Evolutionary conservation across 768 basidiomycete genomes (phyloP).

Genomic region (Trametes villosa): DNA sequence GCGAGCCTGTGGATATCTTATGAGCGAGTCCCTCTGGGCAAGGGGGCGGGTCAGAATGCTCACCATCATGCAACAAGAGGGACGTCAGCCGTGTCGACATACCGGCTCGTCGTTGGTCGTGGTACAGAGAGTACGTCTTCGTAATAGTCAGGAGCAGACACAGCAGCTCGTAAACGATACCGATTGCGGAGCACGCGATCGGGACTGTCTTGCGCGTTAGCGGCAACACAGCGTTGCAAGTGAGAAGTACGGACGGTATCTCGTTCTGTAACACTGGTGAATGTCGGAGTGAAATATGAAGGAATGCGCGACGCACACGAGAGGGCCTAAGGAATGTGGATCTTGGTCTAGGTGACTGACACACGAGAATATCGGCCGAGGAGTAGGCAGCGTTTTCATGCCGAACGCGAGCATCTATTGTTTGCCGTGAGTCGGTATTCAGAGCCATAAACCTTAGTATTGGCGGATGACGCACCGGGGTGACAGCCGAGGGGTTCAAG

Average conservation of each 20-base stretch:
- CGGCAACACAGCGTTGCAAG: not conserved
- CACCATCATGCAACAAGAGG: conserved; percentile 3
- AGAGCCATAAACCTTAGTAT: not conserved
- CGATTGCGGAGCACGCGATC: not conserved
- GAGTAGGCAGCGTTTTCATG: not conserved
- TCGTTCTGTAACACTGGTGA: not conserved
- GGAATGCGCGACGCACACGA: not conserved
- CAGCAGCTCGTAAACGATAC: not conserved
- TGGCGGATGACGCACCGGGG: not conserved
- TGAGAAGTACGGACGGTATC: not conserved
- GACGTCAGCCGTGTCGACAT: not conserved
- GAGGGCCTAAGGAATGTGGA: not conserved
- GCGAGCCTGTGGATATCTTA: not conserved
- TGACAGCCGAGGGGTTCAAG: not conserved
- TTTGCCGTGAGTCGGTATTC: not conserved
- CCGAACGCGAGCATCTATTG: not conserved
- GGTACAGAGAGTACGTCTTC: not conserved
- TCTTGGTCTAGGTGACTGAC: not conserved
- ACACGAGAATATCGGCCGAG: not conserved
- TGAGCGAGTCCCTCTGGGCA: not conserved
- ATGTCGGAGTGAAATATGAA: not conserved
- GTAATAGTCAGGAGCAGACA: not conserved
- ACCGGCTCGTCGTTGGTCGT: not conserved
- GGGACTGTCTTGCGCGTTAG: not conserved
- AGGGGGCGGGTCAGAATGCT: not conserved